Evolutionary conservation across 192 early-diverging fungal genomes (phyloP).

Genomic region (Chytriomyces confervae): DNA sequence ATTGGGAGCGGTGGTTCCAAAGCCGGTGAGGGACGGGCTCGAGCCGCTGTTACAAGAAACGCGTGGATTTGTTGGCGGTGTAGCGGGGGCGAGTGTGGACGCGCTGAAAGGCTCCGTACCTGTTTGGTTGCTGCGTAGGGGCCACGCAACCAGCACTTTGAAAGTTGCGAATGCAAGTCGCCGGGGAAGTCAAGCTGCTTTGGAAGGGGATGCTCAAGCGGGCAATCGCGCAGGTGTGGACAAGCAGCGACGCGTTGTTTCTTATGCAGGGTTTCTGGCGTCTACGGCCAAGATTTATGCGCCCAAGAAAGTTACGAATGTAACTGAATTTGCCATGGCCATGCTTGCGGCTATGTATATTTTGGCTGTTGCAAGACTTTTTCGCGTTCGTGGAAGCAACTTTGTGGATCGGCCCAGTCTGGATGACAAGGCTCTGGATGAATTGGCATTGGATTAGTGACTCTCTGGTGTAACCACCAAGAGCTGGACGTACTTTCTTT

Average conservation of each 20-base stretch:
- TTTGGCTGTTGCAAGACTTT: conserved; percentile 43
- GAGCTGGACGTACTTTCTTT: not conserved
- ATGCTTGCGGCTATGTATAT: conserved; percentile 51
- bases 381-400: conserved; percentile 45
- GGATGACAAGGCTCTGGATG: conserved; percentile 45
- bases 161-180: conserved; percentile 5
- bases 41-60: conserved; percentile 51
- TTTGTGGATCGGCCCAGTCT: conserved; percentile 56
- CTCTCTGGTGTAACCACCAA: too few relatives aligned
- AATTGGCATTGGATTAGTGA: conserved; percentile 11
- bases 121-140: not conserved
- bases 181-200: not conserved
- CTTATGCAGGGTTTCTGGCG: conserved; percentile 37
- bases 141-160: not conserved
- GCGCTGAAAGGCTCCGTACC: not conserved
- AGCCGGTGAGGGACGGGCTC: conserved; percentile 44
- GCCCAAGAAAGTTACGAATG: conserved; percentile 44
- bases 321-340: conserved; percentile 50
- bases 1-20: conserved; percentile 48
- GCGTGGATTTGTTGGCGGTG: conserved; percentile 28
- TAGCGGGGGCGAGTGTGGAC: conserved; percentile 1
- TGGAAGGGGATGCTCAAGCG: not conserved
- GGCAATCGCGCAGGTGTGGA: not conserved
- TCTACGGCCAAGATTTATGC: conserved; percentile 49
- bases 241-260: not conserved